phyloP scores from a whole-genome alignment of 2,329 filamentous ascomycete species.

The Colletotrichum godetiae region DNA sequence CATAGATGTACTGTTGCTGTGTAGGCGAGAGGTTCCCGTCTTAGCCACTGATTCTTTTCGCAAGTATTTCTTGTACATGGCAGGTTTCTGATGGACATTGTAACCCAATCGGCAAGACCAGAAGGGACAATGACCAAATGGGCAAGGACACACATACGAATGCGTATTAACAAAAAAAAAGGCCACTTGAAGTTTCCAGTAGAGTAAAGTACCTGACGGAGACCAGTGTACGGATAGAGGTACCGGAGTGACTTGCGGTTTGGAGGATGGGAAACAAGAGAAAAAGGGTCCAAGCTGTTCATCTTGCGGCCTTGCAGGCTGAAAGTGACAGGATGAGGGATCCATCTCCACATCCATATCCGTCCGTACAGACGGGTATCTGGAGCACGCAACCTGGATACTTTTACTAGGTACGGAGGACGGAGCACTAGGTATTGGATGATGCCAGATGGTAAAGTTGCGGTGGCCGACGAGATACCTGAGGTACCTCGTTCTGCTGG shows the following conservation, averaged over 20 bases:
- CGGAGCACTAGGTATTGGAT: too few relatives aligned
- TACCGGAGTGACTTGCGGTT: background rate
- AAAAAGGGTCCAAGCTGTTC: background rate
- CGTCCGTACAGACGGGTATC: background rate
- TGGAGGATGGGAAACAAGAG: background rate
- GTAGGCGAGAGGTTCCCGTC: background rate
- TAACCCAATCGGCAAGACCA: background rate
- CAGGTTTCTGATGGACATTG: background rate
- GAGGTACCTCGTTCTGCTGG: background rate
- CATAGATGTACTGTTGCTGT: background rate
- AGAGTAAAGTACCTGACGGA: background rate
- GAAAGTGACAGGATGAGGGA: background rate
- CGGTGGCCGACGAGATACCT: constrained; percentile 13
- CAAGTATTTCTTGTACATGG: background rate
- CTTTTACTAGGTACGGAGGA: too few relatives aligned
- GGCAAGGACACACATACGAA: background rate
- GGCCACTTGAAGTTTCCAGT: constrained; percentile 2
- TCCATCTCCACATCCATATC: background rate
- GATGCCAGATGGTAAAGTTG: background rate
- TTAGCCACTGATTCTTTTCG: background rate
- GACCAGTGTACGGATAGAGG: background rate
- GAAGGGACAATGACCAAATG: background rate
- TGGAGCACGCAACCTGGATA: background rate
- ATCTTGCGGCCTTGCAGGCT: background rate
- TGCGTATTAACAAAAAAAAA: background rate